Evolutionary conservation across 345 rosid species (phyloP).

Genomic region (Moringa oleifera): DNA sequence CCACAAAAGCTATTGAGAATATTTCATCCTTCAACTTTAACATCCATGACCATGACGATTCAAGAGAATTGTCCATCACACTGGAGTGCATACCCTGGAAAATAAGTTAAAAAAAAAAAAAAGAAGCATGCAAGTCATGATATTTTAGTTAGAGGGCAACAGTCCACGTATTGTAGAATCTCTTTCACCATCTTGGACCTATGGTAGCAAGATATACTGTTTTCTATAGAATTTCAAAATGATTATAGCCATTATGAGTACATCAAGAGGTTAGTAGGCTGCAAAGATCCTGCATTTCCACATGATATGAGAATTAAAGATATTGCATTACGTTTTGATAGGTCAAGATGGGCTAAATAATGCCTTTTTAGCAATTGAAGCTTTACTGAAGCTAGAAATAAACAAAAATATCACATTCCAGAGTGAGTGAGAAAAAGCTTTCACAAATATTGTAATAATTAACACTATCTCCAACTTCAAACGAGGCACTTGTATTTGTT

Average conservation of each 20-base stretch:
- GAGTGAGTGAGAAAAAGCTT: no score
- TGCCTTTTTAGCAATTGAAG: neutral
- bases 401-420: no score
- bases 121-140: slow-evolving; percentile 13
- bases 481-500: no score
- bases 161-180: neutral
- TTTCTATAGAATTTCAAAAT: no score
- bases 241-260: neutral
- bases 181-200: neutral
- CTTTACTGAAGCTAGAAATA: no score
- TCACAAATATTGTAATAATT: no score
- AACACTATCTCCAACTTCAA: no score
- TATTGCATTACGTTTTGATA: neutral
- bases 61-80: slow-evolving; percentile 54
- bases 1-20: slow-evolving; percentile 74
- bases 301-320: neutral
- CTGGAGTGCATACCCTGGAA: slow-evolving; percentile 71
- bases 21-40: slow-evolving; percentile 80
- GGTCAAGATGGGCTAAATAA: neutral
- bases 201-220: neutral
- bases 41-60: slow-evolving; percentile 81
- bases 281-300: neutral
- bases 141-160: neutral
- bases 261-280: neutral
- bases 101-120: no score